Evolutionary conservation across 176 grass and related monocot genomes (phyloP), one percentile per base, ranked within the genome.

Genomic region (Cenchrus americanus): DNA sequence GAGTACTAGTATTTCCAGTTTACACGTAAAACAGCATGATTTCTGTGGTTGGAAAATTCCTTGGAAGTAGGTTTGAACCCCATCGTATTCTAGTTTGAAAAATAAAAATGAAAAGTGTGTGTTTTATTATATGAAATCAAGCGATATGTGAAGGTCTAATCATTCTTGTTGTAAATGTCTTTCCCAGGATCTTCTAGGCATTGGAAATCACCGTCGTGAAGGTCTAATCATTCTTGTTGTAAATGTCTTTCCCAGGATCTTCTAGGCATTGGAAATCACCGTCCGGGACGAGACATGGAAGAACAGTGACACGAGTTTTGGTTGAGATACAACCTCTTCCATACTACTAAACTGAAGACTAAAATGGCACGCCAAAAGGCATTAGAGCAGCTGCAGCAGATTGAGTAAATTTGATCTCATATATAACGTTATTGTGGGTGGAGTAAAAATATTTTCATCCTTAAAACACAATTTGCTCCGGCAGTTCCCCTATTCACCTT

Each of bases 161-260:
- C 12, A 9, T 78, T 90, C 1, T 52, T 27, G 14, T 8, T 85
- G 54, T 49, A 50, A 85, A 59, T 58, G 21, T 32, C 8, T 80
- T 71, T 1, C 18, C 32, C 52, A 97, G 94, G 94, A 97, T 78
- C 94, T 97, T 88, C 84, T 97, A 68, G 94, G 94, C 82, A 89
- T 94, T 74, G 94, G 94, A 49, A 82, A 88, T n/a, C n/a, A n/a
- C n/a, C n/a, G n/a, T n/a, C n/a, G 17, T 0, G 19, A 71, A 34
- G 49, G 12, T 54, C 10, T 44, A 47, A 72, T 73, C 12, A 9
- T 78, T 90, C 1, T 52, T 27, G 14, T 8, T 85, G 54, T 49
- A 50, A 85, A 59, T 58, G 21, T 32, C 8, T 80, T 71, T 1
- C 18, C 32, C 52, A 97, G 94, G 94, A 97, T 78, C 94, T 97